Evolutionary conservation across 345 rosid species (phyloP).

Genomic region (Corymbia maculata): DNA sequence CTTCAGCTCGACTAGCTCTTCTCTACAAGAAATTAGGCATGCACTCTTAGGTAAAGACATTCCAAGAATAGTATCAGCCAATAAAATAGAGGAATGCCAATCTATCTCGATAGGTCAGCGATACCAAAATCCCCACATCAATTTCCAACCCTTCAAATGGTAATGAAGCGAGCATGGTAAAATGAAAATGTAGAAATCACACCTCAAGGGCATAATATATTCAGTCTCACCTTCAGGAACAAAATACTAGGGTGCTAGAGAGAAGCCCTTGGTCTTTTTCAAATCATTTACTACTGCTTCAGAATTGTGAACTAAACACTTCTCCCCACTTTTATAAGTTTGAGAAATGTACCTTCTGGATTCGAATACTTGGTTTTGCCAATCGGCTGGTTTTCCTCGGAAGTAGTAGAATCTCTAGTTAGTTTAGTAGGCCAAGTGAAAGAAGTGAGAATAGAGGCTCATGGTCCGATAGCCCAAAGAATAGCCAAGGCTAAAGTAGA

Average conservation of each 20-base stretch:
- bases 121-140: background rate
- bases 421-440: background rate
- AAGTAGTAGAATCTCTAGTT: background rate
- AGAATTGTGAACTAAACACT: background rate
- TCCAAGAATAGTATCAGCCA: rapidly evolving
- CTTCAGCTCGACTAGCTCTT: rapidly evolving
- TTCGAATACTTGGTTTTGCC: background rate
- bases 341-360: background rate
- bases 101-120: rapidly evolving
- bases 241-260: background rate
- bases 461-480: background rate
- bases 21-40: background rate
- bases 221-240: background rate
- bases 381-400: background rate
- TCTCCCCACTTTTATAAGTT: background rate
- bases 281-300: background rate
- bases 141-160: background rate
- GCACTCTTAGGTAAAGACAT: background rate
- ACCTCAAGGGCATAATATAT: background rate
- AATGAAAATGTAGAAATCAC: background rate
- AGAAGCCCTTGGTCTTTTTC: background rate
- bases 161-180: background rate
- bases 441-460: background rate
- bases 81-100: background rate
- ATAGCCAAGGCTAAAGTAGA: background rate